Conservation (phyloP, 163 green algal species). For the Scenedesmus sp. region DNA sequence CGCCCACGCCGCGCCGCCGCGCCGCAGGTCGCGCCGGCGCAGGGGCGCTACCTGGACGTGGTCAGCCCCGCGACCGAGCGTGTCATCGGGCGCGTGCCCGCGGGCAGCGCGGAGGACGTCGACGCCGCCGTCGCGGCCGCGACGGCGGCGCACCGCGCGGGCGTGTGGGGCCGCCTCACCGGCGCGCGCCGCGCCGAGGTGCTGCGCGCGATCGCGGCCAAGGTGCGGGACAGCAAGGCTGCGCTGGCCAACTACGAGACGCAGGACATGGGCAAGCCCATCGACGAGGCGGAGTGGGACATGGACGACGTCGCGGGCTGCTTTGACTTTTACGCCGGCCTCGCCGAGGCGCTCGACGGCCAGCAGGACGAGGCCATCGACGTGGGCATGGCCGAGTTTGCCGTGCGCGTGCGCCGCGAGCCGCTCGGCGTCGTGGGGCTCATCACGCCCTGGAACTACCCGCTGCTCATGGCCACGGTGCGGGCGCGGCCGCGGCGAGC, state of each 20-base stretch:
- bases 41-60: conserved; percentile 58
- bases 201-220: conserved; percentile 71
- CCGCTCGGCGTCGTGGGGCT: conserved; percentile 86
- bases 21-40: conserved; percentile 42
- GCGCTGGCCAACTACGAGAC: conserved; percentile 80
- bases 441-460: conserved; percentile 95
- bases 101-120: conserved; percentile 64
- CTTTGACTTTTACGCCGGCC: conserved; percentile 91
- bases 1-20: no score
- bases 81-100: conserved; percentile 71
- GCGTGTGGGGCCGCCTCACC: conserved; percentile 62
- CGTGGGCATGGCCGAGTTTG: conserved; percentile 68
- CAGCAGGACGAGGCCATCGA: conserved; percentile 67
- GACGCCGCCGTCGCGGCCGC: conserved; percentile 70
- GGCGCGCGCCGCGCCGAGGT: conserved; percentile 66
- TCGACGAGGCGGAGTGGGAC: conserved; percentile 82
- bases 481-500: not conserved
- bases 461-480: conserved; percentile 78
- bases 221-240: conserved; percentile 72
- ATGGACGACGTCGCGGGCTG: conserved; percentile 86
- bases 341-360: conserved; percentile 86
- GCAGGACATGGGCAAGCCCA: conserved; percentile 88
- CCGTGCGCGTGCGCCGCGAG: conserved; percentile 68
- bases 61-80: conserved; percentile 68
- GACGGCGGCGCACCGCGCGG: conserved; percentile 47